A percentile compares a stretch with the other conserved stretches of the same genome.
phyloP scores from a whole-genome alignment of 768 basidiomycete species.

The Amanita pallidorosea region DNA sequence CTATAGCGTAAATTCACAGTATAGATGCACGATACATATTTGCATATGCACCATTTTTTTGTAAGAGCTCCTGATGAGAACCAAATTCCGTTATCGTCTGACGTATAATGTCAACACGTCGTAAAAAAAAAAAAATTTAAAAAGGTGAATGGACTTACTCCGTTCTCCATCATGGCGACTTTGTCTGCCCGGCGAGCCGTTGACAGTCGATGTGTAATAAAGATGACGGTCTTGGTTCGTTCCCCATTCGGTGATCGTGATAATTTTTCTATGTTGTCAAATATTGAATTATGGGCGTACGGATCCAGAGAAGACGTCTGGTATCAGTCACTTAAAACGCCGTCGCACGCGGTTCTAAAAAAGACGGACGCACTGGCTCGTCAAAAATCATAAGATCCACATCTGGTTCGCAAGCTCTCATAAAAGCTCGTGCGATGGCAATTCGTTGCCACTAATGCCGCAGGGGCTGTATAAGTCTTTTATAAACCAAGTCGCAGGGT shows the following conservation, averaged over 20 bases:
- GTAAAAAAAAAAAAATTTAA: background rate
- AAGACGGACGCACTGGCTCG: slow-evolving; percentile 52
- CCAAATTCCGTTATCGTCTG: slow-evolving; percentile 73
- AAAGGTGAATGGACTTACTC: slow-evolving; percentile 25
- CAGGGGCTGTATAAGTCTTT: background rate
- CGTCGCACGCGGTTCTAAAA: slow-evolving; percentile 1
- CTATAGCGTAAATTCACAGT: slow-evolving; percentile 18
- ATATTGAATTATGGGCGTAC: slow-evolving; percentile 70
- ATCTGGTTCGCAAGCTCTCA: slow-evolving; percentile 66
- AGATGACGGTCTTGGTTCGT: slow-evolving; percentile 62
- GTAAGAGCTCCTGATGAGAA: slow-evolving; percentile 56
- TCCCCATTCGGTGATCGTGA: slow-evolving; percentile 48
- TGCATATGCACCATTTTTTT: slow-evolving; percentile 52
- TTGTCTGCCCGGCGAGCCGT: slow-evolving; percentile 79
- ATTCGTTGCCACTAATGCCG: slow-evolving; percentile 72
- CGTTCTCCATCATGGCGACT: slow-evolving; percentile 78
- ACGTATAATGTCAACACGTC: slow-evolving; percentile 2
- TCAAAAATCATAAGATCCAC: slow-evolving; percentile 78
- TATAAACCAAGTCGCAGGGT: background rate
- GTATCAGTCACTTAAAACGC: slow-evolving; percentile 1
- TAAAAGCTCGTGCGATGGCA: slow-evolving; percentile 79
- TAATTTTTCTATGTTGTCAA: slow-evolving; percentile 61
- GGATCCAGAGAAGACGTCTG: slow-evolving; percentile 77
- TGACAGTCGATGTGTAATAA: slow-evolving; percentile 76
- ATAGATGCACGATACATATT: slow-evolving; percentile 61